These are phyloP conservation scores for Pseudogymnoascus verrucosus DNA, from an alignment of 2,329 filamentous ascomycete species.

Conservation along the genomic window DNA sequence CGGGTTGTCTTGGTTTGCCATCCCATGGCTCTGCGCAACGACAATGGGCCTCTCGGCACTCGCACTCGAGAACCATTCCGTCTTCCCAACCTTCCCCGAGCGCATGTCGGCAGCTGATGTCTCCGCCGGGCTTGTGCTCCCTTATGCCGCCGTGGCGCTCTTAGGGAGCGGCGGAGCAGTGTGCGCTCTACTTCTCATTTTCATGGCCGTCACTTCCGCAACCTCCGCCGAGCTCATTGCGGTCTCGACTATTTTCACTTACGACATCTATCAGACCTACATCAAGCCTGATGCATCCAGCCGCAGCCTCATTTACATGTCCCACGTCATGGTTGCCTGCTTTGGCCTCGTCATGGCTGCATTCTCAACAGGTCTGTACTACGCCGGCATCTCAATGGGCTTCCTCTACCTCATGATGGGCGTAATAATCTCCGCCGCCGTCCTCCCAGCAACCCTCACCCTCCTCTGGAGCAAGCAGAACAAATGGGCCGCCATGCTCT, in stretches of 20 bases:
- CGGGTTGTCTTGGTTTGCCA: slow-evolving; percentile 84
- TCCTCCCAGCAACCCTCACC: slow-evolving; percentile 73
- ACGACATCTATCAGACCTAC: slow-evolving; percentile 83
- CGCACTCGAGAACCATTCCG: slow-evolving; percentile 65
- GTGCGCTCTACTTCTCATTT: slow-evolving; percentile 71
- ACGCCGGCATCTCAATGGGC: slow-evolving; percentile 69
- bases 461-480: slow-evolving; percentile 77
- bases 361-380: slow-evolving; percentile 62
- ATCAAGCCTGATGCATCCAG: slow-evolving; percentile 71
- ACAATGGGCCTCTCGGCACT: slow-evolving; percentile 80
- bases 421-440: slow-evolving; percentile 77
- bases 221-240: slow-evolving; percentile 79
- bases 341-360: slow-evolving; percentile 72
- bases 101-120: slow-evolving; percentile 69
- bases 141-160: slow-evolving; percentile 75
- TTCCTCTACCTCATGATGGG: slow-evolving; percentile 89
- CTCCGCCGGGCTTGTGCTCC: slow-evolving; percentile 73
- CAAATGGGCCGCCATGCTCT: slow-evolving; percentile 61
- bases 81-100: slow-evolving; percentile 64
- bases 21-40: slow-evolving; percentile 82
- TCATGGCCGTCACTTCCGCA: slow-evolving; percentile 84
- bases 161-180: slow-evolving; percentile 75
- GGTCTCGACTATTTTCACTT: slow-evolving; percentile 75
- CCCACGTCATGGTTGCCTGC: slow-evolving; percentile 62
- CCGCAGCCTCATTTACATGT: slow-evolving; percentile 70